Conservation (phyloP, 306 rosid species). For the Calophaca sinica region DNA sequence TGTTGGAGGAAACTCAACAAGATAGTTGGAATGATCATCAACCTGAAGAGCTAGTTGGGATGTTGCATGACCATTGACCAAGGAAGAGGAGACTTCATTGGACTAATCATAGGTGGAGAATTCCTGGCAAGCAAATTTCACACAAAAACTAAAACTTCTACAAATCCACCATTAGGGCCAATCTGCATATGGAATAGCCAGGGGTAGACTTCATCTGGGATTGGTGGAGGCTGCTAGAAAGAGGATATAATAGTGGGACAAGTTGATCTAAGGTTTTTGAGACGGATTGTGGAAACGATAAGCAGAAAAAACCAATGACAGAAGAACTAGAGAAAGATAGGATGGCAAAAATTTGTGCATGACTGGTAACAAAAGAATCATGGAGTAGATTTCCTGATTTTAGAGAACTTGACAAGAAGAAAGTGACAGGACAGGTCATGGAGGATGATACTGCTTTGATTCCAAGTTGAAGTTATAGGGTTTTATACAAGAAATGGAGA, state of each 20-base stretch:
- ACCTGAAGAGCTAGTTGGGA: not conserved
- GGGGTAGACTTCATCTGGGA: too few species aligned
- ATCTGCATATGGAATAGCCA: too few species aligned
- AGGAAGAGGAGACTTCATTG: not conserved
- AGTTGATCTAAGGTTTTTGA: conserved; percentile 11
- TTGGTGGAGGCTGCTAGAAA: too few species aligned
- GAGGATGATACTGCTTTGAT: conserved; percentile 1
- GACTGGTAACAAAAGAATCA: not conserved
- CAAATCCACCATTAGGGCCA: too few species aligned
- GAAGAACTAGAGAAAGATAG: not conserved
- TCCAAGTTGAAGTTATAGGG: not conserved
- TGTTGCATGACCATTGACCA: not conserved
- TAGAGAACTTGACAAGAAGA: not conserved
- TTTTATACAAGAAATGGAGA: not conserved
- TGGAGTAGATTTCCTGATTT: not conserved
- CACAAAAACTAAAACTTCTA: too few species aligned
- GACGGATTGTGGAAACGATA: not conserved
- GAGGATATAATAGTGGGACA: not conserved
- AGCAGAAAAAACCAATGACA: too few species aligned
- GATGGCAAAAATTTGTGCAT: not conserved
- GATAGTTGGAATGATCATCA: not conserved
- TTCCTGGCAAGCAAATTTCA: too few species aligned
- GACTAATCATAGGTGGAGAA: too few species aligned
- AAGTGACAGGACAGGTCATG: not conserved
- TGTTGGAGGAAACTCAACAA: not conserved